These are phyloP conservation scores for Narthecium ossifragum DNA, from an alignment of 106 monocot species.

Conservation along the genomic window DNA sequence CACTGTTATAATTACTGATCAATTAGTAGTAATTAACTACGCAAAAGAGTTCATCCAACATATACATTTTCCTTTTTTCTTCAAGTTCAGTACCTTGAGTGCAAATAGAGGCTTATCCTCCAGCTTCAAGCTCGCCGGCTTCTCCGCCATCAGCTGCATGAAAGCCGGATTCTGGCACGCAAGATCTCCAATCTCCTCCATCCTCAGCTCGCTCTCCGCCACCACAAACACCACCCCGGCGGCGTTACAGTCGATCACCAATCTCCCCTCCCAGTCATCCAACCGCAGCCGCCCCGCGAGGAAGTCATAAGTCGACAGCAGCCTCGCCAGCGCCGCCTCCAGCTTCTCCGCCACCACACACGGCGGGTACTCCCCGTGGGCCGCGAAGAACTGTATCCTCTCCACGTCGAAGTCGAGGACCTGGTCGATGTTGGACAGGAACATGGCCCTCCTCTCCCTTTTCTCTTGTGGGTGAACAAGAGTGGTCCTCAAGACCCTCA, in stretches of 20 bases:
- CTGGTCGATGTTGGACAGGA: constrained; percentile 62
- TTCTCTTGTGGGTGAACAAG: constrained; percentile 12
- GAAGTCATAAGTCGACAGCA: constrained; percentile 34
- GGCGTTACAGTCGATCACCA: constrained; percentile 17
- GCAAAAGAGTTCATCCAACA: too few species aligned
- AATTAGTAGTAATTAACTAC: too few species aligned
- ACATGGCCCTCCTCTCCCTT: constrained; percentile 25
- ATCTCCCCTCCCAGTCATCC: constrained; percentile 2
- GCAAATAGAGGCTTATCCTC: constrained; percentile 6
- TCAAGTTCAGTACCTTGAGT: constrained; percentile 14
- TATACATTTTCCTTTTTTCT: too few species aligned
- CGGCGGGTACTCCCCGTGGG: constrained; percentile 5
- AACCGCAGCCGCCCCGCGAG: constrained; percentile 36
- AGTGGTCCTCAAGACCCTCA: not conserved
- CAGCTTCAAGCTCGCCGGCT: not conserved
- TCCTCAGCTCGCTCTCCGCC: constrained; percentile 5
- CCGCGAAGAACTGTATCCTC: constrained; percentile 38
- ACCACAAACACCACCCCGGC: constrained; percentile 10
- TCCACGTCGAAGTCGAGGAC: constrained; percentile 38
- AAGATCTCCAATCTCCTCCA: constrained; percentile 15
- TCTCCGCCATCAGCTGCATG: constrained; percentile 1
- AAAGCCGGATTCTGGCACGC: constrained; percentile 14
- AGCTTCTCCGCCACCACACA: constrained; percentile 11
- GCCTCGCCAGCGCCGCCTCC: constrained; percentile 6
- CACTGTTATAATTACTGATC: not conserved